Conservation (phyloP, 768 basidiomycete species). For the Russula virescens region DNA sequence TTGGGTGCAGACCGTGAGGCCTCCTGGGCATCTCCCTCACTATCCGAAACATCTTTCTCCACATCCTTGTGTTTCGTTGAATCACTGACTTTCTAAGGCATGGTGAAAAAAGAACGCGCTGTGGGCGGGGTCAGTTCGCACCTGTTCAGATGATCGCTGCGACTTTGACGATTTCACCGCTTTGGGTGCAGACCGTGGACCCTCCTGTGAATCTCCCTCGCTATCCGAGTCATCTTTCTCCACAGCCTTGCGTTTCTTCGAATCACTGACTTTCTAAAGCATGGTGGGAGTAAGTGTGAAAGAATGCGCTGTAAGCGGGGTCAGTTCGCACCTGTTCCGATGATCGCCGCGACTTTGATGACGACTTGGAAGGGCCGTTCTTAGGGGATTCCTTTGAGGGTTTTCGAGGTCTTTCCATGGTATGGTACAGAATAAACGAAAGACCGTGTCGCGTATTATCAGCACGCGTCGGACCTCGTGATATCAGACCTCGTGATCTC, state of each 20-base stretch:
- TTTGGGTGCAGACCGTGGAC: neutral
- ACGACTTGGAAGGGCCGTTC: too few relatives aligned
- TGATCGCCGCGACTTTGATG: neutral
- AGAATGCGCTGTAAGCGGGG: neutral
- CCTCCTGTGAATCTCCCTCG: neutral
- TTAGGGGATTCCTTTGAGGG: neutral
- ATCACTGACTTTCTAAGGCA: neutral
- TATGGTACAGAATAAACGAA: too few relatives aligned
- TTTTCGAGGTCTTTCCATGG: neutral
- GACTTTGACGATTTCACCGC: conserved; percentile 7
- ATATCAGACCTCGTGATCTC: conserved; percentile 4
- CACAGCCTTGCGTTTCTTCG: conserved; percentile 6
- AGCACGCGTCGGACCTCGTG: conserved; percentile 3
- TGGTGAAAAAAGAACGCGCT: neutral
- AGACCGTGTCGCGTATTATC: neutral
- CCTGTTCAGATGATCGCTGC: conserved; percentile 1
- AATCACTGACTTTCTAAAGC: conserved; percentile 1
- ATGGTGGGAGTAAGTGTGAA: neutral
- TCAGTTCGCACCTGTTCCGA: neutral
- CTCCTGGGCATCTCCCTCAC: neutral
- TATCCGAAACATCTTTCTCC: neutral
- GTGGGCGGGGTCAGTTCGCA: neutral
- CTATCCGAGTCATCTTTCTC: neutral
- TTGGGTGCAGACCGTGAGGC: neutral
- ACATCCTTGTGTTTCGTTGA: conserved; percentile 6